Evolutionary conservation across 768 basidiomycete genomes (phyloP).

Genomic region (Kwoniella sp.): DNA sequence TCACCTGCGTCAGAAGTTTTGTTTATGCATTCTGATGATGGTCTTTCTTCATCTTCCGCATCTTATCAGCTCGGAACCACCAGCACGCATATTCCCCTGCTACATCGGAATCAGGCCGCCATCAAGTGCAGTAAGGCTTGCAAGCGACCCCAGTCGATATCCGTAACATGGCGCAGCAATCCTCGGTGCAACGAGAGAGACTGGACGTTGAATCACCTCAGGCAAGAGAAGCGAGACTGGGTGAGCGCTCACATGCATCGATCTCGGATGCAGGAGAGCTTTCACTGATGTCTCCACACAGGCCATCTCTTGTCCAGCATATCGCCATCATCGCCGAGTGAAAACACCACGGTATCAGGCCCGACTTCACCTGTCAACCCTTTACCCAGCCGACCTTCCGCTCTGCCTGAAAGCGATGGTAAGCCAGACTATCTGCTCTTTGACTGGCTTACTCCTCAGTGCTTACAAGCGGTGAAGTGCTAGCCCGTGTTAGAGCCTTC

Average conservation of each 20-base stretch:
- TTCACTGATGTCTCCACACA: slow-evolving; percentile 1
- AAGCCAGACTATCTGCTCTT: slow-evolving; percentile 2
- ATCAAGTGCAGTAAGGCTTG: no score
- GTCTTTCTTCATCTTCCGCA: neutral
- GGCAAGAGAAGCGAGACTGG: slow-evolving; percentile 35
- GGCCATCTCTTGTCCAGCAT: slow-evolving; percentile 15
- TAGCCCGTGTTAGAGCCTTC: slow-evolving; percentile 39
- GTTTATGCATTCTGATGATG: neutral
- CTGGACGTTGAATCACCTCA: slow-evolving; percentile 38
- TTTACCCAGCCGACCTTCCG: slow-evolving; percentile 10
- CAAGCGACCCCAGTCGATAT: neutral
- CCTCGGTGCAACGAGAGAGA: slow-evolving; percentile 19
- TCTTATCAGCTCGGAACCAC: neutral
- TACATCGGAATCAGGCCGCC: no score
- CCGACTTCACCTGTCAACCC: slow-evolving; percentile 3
- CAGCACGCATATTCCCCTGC: no score
- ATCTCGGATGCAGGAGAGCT: neutral
- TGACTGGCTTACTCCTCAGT: neutral
- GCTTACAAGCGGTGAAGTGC: slow-evolving; percentile 15
- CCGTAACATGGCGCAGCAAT: neutral
- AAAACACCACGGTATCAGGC: neutral
- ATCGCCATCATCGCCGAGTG: slow-evolving; percentile 5
- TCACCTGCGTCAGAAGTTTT: slow-evolving; percentile 8
- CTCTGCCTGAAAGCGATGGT: slow-evolving; percentile 35
- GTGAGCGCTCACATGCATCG: slow-evolving; percentile 14